phyloP scores from a whole-genome alignment of 2,329 filamentous ascomycete species.

The Metarhizium sp. region DNA sequence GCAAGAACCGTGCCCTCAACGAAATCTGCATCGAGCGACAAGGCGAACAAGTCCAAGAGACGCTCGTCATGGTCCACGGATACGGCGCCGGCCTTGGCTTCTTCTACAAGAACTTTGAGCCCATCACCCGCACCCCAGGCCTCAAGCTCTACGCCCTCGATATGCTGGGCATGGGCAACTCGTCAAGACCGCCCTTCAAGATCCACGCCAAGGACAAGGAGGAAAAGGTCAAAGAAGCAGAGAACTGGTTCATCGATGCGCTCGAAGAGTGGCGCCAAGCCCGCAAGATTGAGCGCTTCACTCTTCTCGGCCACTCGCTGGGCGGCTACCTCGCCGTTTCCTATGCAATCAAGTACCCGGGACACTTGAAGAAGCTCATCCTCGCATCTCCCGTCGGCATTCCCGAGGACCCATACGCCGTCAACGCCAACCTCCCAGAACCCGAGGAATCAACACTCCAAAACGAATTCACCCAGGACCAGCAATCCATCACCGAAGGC shows the following conservation, averaged over 20 bases:
- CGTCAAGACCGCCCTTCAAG: constrained; percentile 71
- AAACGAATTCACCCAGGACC: constrained; percentile 73
- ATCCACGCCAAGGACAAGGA: constrained; percentile 74
- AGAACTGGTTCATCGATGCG: constrained; percentile 92
- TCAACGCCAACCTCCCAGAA: constrained; percentile 71
- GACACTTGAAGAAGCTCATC: constrained; percentile 89
- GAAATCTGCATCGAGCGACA: constrained; percentile 85
- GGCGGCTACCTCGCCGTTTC: constrained; percentile 93
- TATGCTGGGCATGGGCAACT: constrained; percentile 90
- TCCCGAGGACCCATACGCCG: constrained; percentile 86
- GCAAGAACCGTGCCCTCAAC: constrained; percentile 80
- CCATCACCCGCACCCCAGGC: constrained; percentile 64
- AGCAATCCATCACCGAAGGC: constrained; percentile 32
- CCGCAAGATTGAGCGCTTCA: constrained; percentile 86
- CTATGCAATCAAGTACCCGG: constrained; percentile 94
- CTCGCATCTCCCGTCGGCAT: constrained; percentile 90
- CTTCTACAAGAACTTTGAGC: constrained; percentile 97
- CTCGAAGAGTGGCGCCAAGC: constrained; percentile 91
- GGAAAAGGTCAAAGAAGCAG: constrained; percentile 77
- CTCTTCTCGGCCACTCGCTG: constrained; percentile 83
- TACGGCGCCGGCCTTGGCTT: constrained; percentile 95
- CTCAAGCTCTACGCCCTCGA: constrained; percentile 94
- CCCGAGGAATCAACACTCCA: constrained; percentile 62
- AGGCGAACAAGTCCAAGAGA: constrained; percentile 71
- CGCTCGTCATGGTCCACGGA: constrained; percentile 90